These are phyloP conservation scores for Trichosporon ovoides DNA, from an alignment of 1,284 basidiomycete genomes.

Conservation along the genomic window DNA sequence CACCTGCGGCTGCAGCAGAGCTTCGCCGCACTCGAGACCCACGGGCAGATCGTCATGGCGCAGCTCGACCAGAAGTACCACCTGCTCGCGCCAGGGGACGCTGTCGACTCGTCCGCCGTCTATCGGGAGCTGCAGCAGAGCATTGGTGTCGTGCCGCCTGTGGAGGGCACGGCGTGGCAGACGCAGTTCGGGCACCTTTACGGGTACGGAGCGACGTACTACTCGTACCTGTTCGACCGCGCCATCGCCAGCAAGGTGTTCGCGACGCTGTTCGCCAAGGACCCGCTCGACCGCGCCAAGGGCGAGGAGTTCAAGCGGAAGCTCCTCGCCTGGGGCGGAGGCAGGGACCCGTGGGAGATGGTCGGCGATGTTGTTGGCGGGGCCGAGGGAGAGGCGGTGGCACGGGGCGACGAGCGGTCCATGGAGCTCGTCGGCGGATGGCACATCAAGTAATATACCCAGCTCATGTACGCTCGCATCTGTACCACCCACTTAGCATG, in stretches of 20 bases:
- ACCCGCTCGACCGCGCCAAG: conserved; percentile 60
- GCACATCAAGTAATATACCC: conserved; percentile 46
- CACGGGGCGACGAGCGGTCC: conserved; percentile 65
- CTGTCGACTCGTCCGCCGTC: conserved; percentile 66
- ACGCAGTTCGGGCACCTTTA: conserved; percentile 93
- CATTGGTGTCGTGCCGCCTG: conserved; percentile 73
- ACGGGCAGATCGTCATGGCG: conserved; percentile 86
- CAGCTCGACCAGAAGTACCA: conserved; percentile 87
- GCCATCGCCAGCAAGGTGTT: conserved; percentile 90
- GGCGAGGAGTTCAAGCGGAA: conserved; percentile 74
- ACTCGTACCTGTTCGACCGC: conserved; percentile 92
- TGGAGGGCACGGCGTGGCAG: conserved; percentile 80
- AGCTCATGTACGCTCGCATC: background rate
- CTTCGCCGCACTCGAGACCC: conserved; percentile 63
- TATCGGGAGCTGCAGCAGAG: conserved; percentile 62
- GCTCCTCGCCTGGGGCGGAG: conserved; percentile 77
- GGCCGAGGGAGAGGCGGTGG: conserved; percentile 34
- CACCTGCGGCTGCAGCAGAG: conserved; percentile 48
- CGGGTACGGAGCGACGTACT: conserved; percentile 96
- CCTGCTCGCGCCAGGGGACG: conserved; percentile 53
- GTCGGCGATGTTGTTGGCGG: conserved; percentile 64
- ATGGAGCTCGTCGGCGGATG: conserved; percentile 86
- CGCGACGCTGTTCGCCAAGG: conserved; percentile 64
- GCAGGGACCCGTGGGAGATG: conserved; percentile 90
- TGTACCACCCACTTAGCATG: conserved; percentile 1